These are phyloP conservation scores for Henckelia pumila DNA, from an alignment of 257 asterid genomes.

Conservation along the genomic window DNA sequence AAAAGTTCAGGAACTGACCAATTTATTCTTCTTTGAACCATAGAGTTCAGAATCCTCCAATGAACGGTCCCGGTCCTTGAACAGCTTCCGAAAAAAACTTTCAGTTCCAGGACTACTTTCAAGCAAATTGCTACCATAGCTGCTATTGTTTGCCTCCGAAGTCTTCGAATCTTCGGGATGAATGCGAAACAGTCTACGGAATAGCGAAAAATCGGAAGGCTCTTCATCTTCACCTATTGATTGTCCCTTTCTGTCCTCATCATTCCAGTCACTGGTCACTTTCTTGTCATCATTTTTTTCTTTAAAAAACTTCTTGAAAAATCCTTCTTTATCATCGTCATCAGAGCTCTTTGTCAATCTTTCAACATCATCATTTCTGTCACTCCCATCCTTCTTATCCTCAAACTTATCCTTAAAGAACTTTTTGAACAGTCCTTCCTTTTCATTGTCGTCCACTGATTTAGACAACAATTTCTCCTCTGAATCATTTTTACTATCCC, in stretches of 20 bases:
- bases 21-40: slow-evolving; percentile 65
- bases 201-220: slow-evolving; percentile 61
- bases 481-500: slow-evolving; percentile 60
- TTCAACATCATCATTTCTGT: slow-evolving; percentile 52
- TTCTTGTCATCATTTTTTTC: slow-evolving; percentile 77
- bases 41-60: slow-evolving; percentile 92
- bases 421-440: slow-evolving; percentile 74
- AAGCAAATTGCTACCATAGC: slow-evolving; percentile 42
- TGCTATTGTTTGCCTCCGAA: slow-evolving; percentile 41
- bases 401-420: slow-evolving; percentile 73
- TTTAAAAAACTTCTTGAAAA: slow-evolving; percentile 72
- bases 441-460: slow-evolving; percentile 70
- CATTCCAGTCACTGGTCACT: slow-evolving; percentile 39
- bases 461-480: slow-evolving; percentile 57
- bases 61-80: slow-evolving; percentile 89
- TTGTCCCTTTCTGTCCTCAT: slow-evolving; percentile 56
- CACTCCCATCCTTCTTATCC: slow-evolving; percentile 66
- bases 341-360: slow-evolving; percentile 53
- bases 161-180: slow-evolving; percentile 78
- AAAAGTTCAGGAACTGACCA: slow-evolving; percentile 46
- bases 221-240: slow-evolving; percentile 69
- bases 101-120: slow-evolving; percentile 96
- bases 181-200: slow-evolving; percentile 73
- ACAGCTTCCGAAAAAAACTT: slow-evolving; percentile 76
- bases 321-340: slow-evolving; percentile 77